phyloP scores from a whole-genome alignment of 2,329 filamentous ascomycete genomes.

The Colletotrichum tanaceti region DNA sequence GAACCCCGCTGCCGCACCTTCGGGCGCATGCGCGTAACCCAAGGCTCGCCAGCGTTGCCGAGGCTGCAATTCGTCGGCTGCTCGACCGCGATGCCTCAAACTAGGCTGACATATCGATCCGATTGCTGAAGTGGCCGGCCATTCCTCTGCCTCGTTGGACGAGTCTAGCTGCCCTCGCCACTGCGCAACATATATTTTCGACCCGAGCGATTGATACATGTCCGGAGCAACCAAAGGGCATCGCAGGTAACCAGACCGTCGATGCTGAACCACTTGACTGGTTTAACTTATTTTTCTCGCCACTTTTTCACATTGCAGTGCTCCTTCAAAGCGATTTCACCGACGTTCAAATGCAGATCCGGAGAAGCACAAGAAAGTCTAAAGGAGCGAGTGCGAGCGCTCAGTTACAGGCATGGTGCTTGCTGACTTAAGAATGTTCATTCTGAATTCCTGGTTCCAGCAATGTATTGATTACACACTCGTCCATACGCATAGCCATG shows the following conservation, averaged over 20 bases:
- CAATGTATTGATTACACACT: neutral
- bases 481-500: neutral
- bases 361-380: neutral
- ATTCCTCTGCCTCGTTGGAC: neutral
- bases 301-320: neutral
- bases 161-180: no score
- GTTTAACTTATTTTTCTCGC: neutral
- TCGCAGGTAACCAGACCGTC: neutral
- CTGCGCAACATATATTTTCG: neutral
- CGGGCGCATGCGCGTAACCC: neutral
- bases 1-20: neutral
- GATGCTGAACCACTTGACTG: no score
- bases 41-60: neutral
- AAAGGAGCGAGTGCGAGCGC: neutral
- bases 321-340: neutral
- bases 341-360: neutral
- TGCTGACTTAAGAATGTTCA: neutral
- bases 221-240: no score
- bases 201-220: neutral
- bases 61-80: no score
- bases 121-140: neutral
- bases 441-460: neutral
- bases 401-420: neutral
- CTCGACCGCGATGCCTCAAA: no score
- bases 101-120: no score